A percentile compares a stretch with the other conserved stretches of the same genome.
These are phyloP conservation scores for Diplodia scrobiculata DNA, from an alignment of 2,329 filamentous ascomycete genomes.

Conservation along the genomic window DNA sequence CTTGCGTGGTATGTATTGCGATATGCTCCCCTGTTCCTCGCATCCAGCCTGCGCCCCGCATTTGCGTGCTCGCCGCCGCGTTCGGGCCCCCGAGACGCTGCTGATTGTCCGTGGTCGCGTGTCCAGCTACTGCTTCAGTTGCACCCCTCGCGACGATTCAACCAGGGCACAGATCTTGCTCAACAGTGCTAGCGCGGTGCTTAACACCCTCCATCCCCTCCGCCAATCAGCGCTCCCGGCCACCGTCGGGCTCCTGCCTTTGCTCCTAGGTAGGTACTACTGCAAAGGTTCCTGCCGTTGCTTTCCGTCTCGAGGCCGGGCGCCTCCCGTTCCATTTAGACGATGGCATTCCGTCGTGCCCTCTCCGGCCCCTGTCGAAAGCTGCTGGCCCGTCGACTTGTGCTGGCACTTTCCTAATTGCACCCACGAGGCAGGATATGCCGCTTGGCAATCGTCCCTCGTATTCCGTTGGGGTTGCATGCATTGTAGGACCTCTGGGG, in stretches of 20 bases:
- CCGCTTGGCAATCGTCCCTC: neutral
- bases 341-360: no score
- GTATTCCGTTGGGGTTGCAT: neutral
- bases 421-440: neutral
- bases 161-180: neutral
- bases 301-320: no score
- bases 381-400: neutral
- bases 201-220: neutral
- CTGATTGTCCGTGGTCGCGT: constrained; percentile 16
- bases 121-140: constrained; percentile 21
- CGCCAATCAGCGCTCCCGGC: neutral
- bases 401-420: neutral
- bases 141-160: neutral
- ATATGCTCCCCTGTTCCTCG: neutral
- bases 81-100: neutral
- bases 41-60: constrained; percentile 4
- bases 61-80: constrained; percentile 1
- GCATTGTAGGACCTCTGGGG: neutral
- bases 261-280: no score
- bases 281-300: no score
- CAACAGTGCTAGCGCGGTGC: neutral
- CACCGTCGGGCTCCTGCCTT: neutral
- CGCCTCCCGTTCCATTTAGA: no score
- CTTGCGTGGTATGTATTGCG: constrained; percentile 13
- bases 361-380: no score